phyloP scores from a whole-genome alignment of 495 filamentous ascomycete species.

The Penicillium simplicissimum region DNA sequence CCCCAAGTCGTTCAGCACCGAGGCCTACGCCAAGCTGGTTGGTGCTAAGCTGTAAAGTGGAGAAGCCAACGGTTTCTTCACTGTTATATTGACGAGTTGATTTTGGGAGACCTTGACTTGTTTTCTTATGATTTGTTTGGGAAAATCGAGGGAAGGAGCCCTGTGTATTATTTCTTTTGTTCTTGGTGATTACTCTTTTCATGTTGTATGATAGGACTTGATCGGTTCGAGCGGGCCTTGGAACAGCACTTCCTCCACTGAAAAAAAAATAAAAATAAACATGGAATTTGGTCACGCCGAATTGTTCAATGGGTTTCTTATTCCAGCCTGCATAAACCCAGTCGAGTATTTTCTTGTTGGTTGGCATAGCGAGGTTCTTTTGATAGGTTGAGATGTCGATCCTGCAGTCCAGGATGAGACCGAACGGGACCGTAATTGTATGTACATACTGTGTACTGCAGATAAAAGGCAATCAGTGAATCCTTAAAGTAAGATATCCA shows the following conservation, averaged over 20 bases:
- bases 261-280: slow-evolving; percentile 9
- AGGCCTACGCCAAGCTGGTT: slow-evolving; percentile 93
- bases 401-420: neutral
- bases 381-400: neutral
- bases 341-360: neutral
- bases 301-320: neutral
- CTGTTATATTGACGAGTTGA: slow-evolving; percentile 1
- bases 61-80: neutral
- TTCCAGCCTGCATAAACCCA: neutral
- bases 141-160: slow-evolving; percentile 4
- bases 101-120: slow-evolving; percentile 9
- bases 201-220: slow-evolving; percentile 53
- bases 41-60: slow-evolving; percentile 78
- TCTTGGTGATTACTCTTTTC: slow-evolving; percentile 33
- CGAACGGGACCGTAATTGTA: neutral
- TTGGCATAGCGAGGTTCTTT: neutral
- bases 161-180: slow-evolving; percentile 38
- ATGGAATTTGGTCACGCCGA: slow-evolving; percentile 22
- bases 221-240: slow-evolving; percentile 49
- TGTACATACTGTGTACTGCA: neutral
- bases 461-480: neutral
- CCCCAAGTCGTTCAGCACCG: slow-evolving; percentile 97
- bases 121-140: slow-evolving; percentile 1
- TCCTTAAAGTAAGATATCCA: neutral
- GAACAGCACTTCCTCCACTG: slow-evolving; percentile 43